phyloP scores from a whole-genome alignment of 768 basidiomycete genomes.

The Suillus bovinus region DNA sequence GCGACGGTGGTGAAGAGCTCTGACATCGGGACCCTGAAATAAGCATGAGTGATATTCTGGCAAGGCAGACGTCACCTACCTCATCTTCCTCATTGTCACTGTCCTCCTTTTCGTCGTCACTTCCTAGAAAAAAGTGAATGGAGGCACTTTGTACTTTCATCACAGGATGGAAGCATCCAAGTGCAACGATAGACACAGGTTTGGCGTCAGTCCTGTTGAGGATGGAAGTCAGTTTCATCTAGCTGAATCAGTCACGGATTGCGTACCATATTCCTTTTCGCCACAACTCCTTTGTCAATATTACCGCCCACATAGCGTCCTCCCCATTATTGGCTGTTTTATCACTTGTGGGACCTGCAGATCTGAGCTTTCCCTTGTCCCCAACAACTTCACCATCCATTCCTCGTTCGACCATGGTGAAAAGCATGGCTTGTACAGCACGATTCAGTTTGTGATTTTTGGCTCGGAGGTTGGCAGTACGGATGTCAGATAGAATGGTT shows the following conservation, averaged over 20 bases:
- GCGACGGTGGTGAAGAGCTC: slow-evolving; percentile 78
- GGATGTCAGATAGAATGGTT: slow-evolving; percentile 92
- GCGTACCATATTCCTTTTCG: slow-evolving; percentile 83
- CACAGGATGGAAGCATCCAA: slow-evolving; percentile 92
- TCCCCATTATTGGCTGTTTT: slow-evolving; percentile 54
- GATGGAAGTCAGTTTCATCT: background rate
- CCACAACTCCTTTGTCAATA: slow-evolving; percentile 93
- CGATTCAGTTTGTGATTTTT: slow-evolving; percentile 97
- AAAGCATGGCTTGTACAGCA: slow-evolving; percentile 93
- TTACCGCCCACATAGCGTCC: slow-evolving; percentile 97
- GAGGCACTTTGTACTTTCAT: slow-evolving; percentile 94
- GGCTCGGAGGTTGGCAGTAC: slow-evolving; percentile 81
- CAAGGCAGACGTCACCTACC: slow-evolving; percentile 8
- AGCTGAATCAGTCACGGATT: background rate
- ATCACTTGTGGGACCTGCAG: slow-evolving; percentile 38
- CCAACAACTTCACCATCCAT: slow-evolving; percentile 81
- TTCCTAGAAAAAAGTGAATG: slow-evolving; percentile 95
- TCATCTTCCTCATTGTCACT: slow-evolving; percentile 71
- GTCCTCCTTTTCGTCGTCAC: slow-evolving; percentile 72
- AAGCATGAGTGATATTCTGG: slow-evolving; percentile 15
- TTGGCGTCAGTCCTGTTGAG: slow-evolving; percentile 79
- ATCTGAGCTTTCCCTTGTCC: slow-evolving; percentile 77
- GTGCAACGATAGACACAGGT: slow-evolving; percentile 86
- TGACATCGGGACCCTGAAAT: slow-evolving; percentile 62
- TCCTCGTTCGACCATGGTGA: slow-evolving; percentile 93